Evolutionary conservation across 257 asterid genomes (phyloP), one percentile per base, ranked within the genome.

Genomic region (Lavandula angustifolia): DNA sequence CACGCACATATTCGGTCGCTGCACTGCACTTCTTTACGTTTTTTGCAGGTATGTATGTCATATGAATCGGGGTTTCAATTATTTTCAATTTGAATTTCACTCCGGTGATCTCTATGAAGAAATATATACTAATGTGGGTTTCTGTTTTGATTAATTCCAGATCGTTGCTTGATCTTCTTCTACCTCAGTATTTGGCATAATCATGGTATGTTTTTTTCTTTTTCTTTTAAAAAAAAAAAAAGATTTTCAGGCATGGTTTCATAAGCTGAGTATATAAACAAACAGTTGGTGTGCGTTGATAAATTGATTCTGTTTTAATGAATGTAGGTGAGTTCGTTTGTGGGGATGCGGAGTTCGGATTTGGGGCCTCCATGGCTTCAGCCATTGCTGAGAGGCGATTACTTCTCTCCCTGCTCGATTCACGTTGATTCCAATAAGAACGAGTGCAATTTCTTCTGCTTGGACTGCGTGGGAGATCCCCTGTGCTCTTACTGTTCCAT

Each of bases 391-490:
- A 62, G 73, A 67, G 82, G 76, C 0, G 76, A 83, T 64, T 88
- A 81, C 71, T 83, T 83, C 80, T 6, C 61, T 9, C 79, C 80
- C 7, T 87, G 96, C 40, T 22, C 65, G 6, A 62, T 75, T 50
- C 94, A 87, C 54, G 55, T 61, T 8, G 85, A 81, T 62, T 70
- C 88, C 3, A 77, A 70, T 14, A 87, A 82, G 59, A 85, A 78
- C 38, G 95, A 87, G 57, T 81, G 84, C 75, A 87, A 85, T 11
- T 32, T 83, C 79, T 83, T 85, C 71, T 87, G 95, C 57, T 78
- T 87, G 80, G 94, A 87, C n/a, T 87, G 95, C 78, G 78, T 76
- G 77, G 85, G 81, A 11, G 54, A 61, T 76, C 80, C 90, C 68
- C 72, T 87, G 5, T 87, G 95, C 64, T 81, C 91, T 22, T 81